phyloP scores from a whole-genome alignment of 768 basidiomycete genomes.

The Naganishia onofrii region DNA sequence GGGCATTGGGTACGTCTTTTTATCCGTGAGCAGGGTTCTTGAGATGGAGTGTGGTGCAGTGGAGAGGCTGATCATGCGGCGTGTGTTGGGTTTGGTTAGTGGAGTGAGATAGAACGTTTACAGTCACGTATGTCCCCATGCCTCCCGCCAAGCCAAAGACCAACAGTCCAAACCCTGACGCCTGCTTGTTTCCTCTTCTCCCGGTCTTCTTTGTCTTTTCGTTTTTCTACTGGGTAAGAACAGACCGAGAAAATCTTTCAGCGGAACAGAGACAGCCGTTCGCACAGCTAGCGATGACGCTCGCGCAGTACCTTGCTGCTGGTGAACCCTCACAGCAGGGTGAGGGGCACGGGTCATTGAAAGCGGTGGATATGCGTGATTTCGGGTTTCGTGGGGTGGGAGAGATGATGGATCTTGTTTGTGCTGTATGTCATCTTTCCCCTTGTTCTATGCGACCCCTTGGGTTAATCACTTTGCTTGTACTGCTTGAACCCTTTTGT shows the following conservation, averaged over 20 bases:
- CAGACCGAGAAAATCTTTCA: conserved; percentile 63
- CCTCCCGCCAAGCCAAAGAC: no score
- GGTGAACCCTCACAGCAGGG: conserved; percentile 7
- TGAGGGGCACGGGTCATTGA: conserved; percentile 3
- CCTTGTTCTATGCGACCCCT: no score
- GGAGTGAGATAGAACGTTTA: conserved; percentile 65
- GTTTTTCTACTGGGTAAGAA: no score
- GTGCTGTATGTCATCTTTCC: conserved; percentile 46
- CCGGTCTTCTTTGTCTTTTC: conserved; percentile 27
- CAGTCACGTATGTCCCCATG: conserved; percentile 66
- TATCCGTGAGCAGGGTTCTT: no score
- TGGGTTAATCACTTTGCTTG: no score
- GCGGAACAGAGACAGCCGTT: conserved; percentile 38
- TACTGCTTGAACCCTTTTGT: no score
- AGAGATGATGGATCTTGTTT: conserved; percentile 46
- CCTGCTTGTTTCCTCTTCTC: neutral
- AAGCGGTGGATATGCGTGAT: conserved; percentile 36
- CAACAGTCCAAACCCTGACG: neutral
- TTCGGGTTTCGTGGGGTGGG: conserved; percentile 37
- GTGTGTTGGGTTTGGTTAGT: conserved; percentile 51
- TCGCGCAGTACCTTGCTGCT: conserved; percentile 46
- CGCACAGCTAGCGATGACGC: conserved; percentile 41
- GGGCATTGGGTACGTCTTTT: conserved; percentile 57
- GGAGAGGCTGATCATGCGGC: neutral
- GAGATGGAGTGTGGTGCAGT: neutral